phyloP scores from a whole-genome alignment of 345 rosid species.

The Hypericum perforatum region DNA sequence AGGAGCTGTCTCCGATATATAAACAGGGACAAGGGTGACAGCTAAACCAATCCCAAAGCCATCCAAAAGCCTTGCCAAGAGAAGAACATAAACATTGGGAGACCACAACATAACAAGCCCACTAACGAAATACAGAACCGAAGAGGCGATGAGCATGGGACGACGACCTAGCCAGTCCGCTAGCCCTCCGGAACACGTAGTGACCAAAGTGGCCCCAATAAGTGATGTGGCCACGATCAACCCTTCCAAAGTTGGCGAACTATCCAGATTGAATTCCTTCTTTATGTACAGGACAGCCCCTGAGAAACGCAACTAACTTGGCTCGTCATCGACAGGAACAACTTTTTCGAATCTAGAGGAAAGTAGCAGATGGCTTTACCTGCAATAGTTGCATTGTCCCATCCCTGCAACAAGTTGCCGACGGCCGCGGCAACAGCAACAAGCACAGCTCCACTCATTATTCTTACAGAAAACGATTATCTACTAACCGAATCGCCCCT shows the following conservation, averaged over 20 bases:
- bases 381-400: slow-evolving; percentile 98
- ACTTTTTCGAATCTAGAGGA: neutral
- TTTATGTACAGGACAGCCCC: slow-evolving; percentile 91
- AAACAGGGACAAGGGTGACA: slow-evolving; percentile 82
- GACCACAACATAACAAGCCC: slow-evolving; percentile 90
- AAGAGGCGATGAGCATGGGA: slow-evolving; percentile 72
- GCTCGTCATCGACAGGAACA: too few species aligned
- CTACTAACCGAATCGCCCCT: slow-evolving; percentile 21
- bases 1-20: slow-evolving; percentile 94
- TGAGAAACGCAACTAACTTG: slow-evolving; percentile 12
- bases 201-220: slow-evolving; percentile 80
- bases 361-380: slow-evolving; percentile 33
- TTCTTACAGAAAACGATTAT: slow-evolving; percentile 18
- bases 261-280: slow-evolving; percentile 66
- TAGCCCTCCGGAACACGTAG: slow-evolving; percentile 76
- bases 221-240: slow-evolving; percentile 88
- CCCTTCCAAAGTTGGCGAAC: slow-evolving; percentile 71
- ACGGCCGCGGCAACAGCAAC: slow-evolving; percentile 84
- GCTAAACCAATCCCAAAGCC: slow-evolving; percentile 92
- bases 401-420: slow-evolving; percentile 97
- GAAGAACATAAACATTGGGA: slow-evolving; percentile 74
- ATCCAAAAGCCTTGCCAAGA: slow-evolving; percentile 80
- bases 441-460: slow-evolving; percentile 81
- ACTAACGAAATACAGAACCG: slow-evolving; percentile 59
- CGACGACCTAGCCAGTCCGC: slow-evolving; percentile 87